Base-by-base conservation (phyloP, 2,329 filamentous ascomycete genomes). In the Sclerotinia minor region DNA sequence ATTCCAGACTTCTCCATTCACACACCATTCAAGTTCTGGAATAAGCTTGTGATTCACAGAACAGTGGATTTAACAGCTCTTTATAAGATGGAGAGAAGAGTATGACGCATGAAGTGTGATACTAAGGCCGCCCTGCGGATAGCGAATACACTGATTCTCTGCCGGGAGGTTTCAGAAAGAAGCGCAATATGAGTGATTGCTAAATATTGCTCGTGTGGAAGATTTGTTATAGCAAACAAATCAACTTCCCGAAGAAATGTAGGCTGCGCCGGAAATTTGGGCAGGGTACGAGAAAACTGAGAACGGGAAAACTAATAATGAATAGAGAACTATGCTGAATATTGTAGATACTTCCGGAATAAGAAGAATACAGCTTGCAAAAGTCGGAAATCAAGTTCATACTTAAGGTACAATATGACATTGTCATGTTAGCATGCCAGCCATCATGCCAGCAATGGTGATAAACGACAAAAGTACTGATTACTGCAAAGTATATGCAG, bases 401-500 rank as follows among this genome's bases (percentile, higher is more conserved):
- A 50, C 45, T 57, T 57, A 50, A 63, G 15, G 15, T 38, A 19
- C 32, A 49, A 13, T 15, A 63, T 7, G n/a, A n/a, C 15, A 63
- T 38, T 15, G n/a, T 63, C 47, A 63, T 32, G 38, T 38, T 7
- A 19, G 45, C 59, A 41, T 63, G 24, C n/a, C 35, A 49, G n/a
- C n/a, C n/a, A n/a, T n/a, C n/a, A n/a, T n/a, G n/a, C n/a, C 21
- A 17, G 29, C 59, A 17, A 41, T 35, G 21, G 21, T 5, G n/a
- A 35, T 24, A 50, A 50, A 63, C 13, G 45, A 26, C 9, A 50
- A 63, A 63, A 38, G n/a, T 52, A 63, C 59, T 38, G 59, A 50
- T 41, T 63, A 21, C 59, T 63, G 59, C 59, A 63, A 50, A 50
- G 15, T 50, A 5, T 41, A 63, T 63, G 59, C 59, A 26, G 59